phyloP scores from a whole-genome alignment of 129 eudicot genomes.

The Ambrosia trifida region DNA sequence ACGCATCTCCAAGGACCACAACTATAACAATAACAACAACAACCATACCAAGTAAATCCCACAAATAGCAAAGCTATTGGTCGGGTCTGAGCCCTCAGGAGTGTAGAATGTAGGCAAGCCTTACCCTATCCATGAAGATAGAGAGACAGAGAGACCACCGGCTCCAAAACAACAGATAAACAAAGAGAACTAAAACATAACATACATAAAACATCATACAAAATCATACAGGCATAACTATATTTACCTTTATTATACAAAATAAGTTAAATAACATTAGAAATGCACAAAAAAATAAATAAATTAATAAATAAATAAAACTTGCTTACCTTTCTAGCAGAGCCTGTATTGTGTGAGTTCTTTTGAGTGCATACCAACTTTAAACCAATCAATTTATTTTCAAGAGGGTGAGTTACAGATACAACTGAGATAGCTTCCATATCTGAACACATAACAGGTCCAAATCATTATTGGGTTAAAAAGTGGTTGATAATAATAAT shows the following conservation, averaged over 20 bases:
- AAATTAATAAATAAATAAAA: conserved; percentile 2
- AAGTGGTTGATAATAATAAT: background rate
- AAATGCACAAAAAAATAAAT: background rate
- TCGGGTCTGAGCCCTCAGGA: no score
- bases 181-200: no score
- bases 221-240: no score
- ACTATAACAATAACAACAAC: no score
- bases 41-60: no score
- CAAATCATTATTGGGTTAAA: background rate
- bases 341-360: conserved; percentile 13
- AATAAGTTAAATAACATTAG: background rate
- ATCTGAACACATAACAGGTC: background rate
- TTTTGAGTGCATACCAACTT: conserved; percentile 14
- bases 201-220: no score
- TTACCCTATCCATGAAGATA: no score
- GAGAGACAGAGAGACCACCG: no score
- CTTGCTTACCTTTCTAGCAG: conserved; percentile 25
- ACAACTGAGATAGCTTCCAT: conserved; percentile 29
- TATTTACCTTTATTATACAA: background rate
- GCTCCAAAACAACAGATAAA: no score
- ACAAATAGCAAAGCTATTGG: no score
- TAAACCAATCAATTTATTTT: conserved; percentile 12
- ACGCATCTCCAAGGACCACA: no score
- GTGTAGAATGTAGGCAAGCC: no score
- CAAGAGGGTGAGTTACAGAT: conserved; percentile 12